Evolutionary conservation across 73 alveolate species (phyloP).

Genomic region (Paramecium caudatum): DNA sequence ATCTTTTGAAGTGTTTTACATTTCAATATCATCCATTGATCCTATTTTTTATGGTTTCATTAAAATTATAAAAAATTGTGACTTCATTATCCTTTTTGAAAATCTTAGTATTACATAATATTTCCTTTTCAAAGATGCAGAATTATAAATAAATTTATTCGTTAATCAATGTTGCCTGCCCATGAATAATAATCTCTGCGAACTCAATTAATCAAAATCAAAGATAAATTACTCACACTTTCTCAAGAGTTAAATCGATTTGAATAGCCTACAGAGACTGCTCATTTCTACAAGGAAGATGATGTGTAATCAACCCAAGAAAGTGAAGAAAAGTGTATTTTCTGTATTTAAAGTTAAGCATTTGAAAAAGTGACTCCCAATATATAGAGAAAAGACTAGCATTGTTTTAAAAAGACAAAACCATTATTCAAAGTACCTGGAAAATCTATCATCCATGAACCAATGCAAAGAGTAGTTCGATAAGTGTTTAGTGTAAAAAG

Average conservation of each 20-base stretch:
- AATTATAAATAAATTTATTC: slow-evolving; percentile 39
- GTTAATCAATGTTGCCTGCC: slow-evolving; percentile 36
- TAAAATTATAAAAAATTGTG: no score
- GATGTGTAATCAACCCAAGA: slow-evolving; percentile 25
- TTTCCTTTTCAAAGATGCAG: background rate
- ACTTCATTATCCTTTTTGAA: background rate
- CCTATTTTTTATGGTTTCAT: no score
- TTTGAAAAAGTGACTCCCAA: no score
- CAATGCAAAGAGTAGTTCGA: no score
- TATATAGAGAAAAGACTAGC: no score
- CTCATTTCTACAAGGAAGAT: background rate
- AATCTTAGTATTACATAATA: no score
- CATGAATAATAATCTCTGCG: slow-evolving; percentile 15
- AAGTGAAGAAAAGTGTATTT: slow-evolving; percentile 48
- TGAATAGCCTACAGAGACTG: slow-evolving; percentile 17
- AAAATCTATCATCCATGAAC: background rate
- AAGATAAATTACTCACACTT: slow-evolving; percentile 3
- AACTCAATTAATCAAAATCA: background rate
- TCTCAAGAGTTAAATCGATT: slow-evolving; percentile 42
- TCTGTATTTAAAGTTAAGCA: no score
- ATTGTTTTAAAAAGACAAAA: background rate
- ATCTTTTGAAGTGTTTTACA: no score
- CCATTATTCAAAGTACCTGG: slow-evolving; percentile 20
- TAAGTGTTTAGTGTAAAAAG: no score
- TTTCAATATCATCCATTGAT: no score